Evolutionary conservation across 73 alveolate species (phyloP).

Genomic region (Tetrahymena elliotti): DNA sequence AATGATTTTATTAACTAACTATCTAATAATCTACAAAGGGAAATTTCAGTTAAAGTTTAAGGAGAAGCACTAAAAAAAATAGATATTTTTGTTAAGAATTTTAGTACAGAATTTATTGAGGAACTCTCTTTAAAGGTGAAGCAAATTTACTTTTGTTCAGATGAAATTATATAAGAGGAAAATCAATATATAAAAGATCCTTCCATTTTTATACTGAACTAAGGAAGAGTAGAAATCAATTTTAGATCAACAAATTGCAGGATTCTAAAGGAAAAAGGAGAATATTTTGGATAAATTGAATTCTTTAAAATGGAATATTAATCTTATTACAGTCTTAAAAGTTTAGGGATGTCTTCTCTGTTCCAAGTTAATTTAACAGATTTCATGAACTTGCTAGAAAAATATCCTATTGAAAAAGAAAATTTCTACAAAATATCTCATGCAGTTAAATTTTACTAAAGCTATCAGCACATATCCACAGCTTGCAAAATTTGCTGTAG

Average conservation of each 20-base stretch:
- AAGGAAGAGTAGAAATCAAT: not conserved
- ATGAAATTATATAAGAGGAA: not conserved
- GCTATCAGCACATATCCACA: not conserved
- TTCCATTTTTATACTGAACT: not conserved
- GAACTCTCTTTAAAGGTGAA: not conserved
- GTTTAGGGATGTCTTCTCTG: not conserved
- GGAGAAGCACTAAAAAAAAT: not conserved
- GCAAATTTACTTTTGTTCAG: not conserved
- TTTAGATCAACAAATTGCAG: not conserved
- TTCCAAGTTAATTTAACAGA: not conserved
- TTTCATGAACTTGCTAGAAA: not conserved
- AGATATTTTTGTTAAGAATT: not conserved
- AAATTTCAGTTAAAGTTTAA: not conserved
- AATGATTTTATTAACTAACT: not conserved
- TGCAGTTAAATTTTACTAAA: not conserved
- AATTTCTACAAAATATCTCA: not conserved
- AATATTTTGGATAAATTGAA: not conserved
- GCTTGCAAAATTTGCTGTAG: not conserved
- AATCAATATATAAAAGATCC: not conserved
- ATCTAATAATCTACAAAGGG: not conserved
- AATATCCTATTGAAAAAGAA: not conserved
- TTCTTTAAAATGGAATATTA: not conserved
- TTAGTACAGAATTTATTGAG: not conserved
- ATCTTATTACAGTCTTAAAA: not conserved
- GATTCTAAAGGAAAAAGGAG: not conserved